Evolutionary conservation across 208 protist species (phyloP), one percentile per base, ranked within the genome.

Genomic region (Trypanosoma cruzi): DNA sequence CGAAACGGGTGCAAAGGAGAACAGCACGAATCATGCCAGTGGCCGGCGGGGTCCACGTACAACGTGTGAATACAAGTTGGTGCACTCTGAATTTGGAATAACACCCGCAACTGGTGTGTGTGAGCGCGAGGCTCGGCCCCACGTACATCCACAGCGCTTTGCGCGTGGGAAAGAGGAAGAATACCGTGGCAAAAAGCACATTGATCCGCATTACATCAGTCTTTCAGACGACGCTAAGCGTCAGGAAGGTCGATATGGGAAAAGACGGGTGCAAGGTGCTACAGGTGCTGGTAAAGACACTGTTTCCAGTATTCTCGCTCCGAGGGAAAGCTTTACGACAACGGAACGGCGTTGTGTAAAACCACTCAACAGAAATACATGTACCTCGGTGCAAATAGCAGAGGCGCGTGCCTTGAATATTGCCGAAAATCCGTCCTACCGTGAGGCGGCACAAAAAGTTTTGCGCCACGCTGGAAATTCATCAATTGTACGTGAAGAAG

Each of bases 181-280:
- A 34, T 44, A 52, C 13, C 67, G 67, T 14, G 64, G 66, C 18
- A 64, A 60, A 13, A 76, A 78, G 14, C 89, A 92, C 65, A 49
- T 92, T 55, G 84, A 90, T 61, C 85, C 84, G 0, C 69, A 77
- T 34, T 73, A 89, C 64, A 71, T 81, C 2, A 81, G 82, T 68
- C 59, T 92, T 61, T 86, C 80, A 11, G 89, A 92, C 46, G 85
- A 79, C 14, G 71, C 78, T 20, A 94, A 94, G 77, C 79, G 80
- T 16, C 73, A 75, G 53, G 79, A 88, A 40, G 89, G 89, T 22
- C 79, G 81, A 31, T 75, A 80, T 46, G 85, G 89, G 20, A 82
- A 75, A 24, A 80, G 75, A 4, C 79, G 80, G 58, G 69, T 84
- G 0, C 48, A 53, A 4, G 50, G 48, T 26, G 72, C 71, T 24